Evolutionary conservation across 148 eudicot species (phyloP).

Genomic region (Amaranthus cruentus): DNA sequence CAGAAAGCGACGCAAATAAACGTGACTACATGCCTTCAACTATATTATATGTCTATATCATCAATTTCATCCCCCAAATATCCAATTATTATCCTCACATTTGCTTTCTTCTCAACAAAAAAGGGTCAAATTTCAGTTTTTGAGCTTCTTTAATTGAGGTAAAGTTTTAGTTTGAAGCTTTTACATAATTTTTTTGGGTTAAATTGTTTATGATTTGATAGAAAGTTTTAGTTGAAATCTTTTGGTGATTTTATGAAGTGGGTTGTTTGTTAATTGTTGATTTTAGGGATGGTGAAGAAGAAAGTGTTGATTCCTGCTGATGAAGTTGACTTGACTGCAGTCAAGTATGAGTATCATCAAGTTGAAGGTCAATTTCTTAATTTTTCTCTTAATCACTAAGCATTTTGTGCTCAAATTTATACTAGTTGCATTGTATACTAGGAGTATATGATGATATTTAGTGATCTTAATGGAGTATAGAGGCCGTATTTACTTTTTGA

Average conservation of each 20-base stretch:
- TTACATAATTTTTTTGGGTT: background rate
- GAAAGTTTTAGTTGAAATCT: background rate
- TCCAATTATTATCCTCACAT: too few relatives aligned
- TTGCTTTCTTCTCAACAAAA: too few relatives aligned
- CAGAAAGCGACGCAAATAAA: too few relatives aligned
- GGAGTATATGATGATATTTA: background rate
- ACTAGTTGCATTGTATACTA: too few relatives aligned
- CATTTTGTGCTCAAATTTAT: too few relatives aligned
- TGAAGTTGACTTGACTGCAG: slow-evolving; percentile 62
- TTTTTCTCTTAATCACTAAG: background rate
- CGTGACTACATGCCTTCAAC: too few relatives aligned
- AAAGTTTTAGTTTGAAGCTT: too few relatives aligned
- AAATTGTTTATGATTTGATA: background rate
- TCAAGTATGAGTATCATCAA: slow-evolving; percentile 53
- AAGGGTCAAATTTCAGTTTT: too few relatives aligned
- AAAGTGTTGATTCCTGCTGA: slow-evolving; percentile 60
- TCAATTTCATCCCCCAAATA: too few relatives aligned
- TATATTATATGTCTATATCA: too few relatives aligned
- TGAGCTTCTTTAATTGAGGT: too few relatives aligned
- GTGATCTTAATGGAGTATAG: background rate
- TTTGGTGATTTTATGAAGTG: background rate
- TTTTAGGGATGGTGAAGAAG: slow-evolving; percentile 68
- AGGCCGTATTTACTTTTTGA: too few relatives aligned
- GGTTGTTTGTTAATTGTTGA: slow-evolving; percentile 7
- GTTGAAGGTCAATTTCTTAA: slow-evolving; percentile 42